These are phyloP conservation scores for Globisporangium cederbergense DNA, from an alignment of 352 stramenopile genomes.

Conservation along the genomic window DNA sequence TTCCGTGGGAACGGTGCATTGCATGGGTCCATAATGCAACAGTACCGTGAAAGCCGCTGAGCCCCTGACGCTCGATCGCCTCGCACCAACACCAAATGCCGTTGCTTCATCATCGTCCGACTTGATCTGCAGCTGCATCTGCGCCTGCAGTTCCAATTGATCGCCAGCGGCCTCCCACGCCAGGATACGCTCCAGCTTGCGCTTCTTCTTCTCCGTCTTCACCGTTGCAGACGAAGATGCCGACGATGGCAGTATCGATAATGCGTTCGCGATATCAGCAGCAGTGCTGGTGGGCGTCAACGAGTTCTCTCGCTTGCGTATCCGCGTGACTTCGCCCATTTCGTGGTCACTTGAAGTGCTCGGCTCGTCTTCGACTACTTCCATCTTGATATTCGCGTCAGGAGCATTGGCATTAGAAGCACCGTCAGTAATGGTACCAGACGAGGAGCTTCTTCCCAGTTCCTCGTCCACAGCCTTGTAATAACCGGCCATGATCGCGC, in stretches of 20 bases:
- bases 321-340: constrained; percentile 1
- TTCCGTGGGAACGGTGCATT: not conserved
- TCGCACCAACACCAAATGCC: not conserved
- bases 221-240: not conserved
- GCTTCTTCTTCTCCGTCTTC: constrained; percentile 37
- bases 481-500: constrained; percentile 62
- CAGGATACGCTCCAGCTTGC: constrained; percentile 42
- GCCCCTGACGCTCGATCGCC: not conserved
- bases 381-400: constrained; percentile 14
- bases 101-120: constrained; percentile 13
- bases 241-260: not conserved
- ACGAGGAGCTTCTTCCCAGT: not conserved
- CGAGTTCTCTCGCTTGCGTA: constrained; percentile 9
- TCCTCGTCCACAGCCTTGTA: constrained; percentile 47
- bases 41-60: not conserved
- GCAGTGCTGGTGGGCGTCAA: constrained; percentile 3
- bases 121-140: constrained; percentile 23
- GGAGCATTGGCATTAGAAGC: not conserved
- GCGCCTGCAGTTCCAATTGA: constrained; percentile 23
- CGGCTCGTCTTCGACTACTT: constrained; percentile 5
- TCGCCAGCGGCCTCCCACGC: constrained; percentile 19
- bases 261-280: not conserved
- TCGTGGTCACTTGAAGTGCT: not conserved
- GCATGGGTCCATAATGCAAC: not conserved
- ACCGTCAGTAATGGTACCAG: not conserved